Evolutionary conservation across 108 stramenopile species (phyloP).

Genomic region (Nitzschia sp.): DNA sequence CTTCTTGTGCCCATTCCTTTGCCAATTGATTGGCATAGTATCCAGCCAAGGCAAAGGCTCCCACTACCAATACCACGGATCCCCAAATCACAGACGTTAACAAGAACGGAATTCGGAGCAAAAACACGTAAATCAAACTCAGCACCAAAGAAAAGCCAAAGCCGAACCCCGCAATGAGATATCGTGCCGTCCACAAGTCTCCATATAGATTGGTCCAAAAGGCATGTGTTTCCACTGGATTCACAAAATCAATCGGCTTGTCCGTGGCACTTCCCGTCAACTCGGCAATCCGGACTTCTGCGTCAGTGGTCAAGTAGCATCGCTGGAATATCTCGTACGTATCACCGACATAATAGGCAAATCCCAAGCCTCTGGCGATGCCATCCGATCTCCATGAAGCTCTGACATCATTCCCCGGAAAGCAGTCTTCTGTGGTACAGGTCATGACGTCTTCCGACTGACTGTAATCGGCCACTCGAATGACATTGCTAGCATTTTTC

Average conservation of each 20-base stretch:
- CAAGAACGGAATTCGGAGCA: slow-evolving; percentile 84
- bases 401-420: slow-evolving; percentile 32
- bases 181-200: slow-evolving; percentile 52
- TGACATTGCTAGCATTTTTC: slow-evolving; percentile 32
- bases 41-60: slow-evolving; percentile 62
- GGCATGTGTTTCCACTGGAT: slow-evolving; percentile 22
- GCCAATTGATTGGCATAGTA: slow-evolving; percentile 51
- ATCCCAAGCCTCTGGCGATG: slow-evolving; percentile 58
- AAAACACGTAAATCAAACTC: slow-evolving; percentile 69
- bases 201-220: slow-evolving; percentile 64
- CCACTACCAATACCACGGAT: slow-evolving; percentile 64
- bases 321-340: slow-evolving; percentile 54
- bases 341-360: slow-evolving; percentile 69
- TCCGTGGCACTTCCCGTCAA: background rate
- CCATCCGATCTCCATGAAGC: slow-evolving; percentile 49
- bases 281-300: slow-evolving; percentile 34
- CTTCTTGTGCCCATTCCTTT: slow-evolving; percentile 51
- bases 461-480: slow-evolving; percentile 59
- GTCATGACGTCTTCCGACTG: slow-evolving; percentile 6
- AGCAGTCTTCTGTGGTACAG: slow-evolving; percentile 55
- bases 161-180: slow-evolving; percentile 82
- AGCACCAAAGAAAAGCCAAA: slow-evolving; percentile 69
- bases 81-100: slow-evolving; percentile 82
- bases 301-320: slow-evolving; percentile 57
- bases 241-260: background rate